These are phyloP conservation scores for Talaromyces albobiverticillius DNA, from an alignment of 2,329 filamentous ascomycete species.

Conservation along the genomic window DNA sequence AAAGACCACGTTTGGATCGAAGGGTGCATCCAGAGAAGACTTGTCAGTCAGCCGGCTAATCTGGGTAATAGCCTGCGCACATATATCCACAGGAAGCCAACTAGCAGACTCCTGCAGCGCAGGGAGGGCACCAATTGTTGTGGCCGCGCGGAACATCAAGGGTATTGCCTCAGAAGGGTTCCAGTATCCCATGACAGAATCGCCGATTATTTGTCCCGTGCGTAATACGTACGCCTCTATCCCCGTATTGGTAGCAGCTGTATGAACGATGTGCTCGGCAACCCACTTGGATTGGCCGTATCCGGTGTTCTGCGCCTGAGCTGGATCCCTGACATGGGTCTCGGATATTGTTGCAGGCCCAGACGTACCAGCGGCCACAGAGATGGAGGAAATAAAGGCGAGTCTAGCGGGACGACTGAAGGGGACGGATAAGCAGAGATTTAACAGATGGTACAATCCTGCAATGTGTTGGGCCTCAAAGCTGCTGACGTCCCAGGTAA, in stretches of 20 bases:
- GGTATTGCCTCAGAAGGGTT: constrained; percentile 29
- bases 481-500: constrained; percentile 22
- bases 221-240: constrained; percentile 25
- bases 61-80: not conserved
- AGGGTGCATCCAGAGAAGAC: not conserved
- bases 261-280: constrained; percentile 45
- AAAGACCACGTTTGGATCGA: not conserved
- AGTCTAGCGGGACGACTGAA: constrained; percentile 5
- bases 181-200: constrained; percentile 48
- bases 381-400: constrained; percentile 6
- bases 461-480: constrained; percentile 23
- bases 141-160: not conserved
- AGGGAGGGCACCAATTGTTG: not conserved
- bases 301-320: constrained; percentile 29
- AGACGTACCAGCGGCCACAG: not conserved
- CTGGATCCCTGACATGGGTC: constrained; percentile 18
- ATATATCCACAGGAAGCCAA: not conserved
- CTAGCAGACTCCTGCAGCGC: not conserved
- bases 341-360: constrained; percentile 7
- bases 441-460: constrained; percentile 15
- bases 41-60: not conserved
- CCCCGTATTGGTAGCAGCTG: constrained; percentile 21
- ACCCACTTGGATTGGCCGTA: constrained; percentile 37
- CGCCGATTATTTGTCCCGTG: constrained; percentile 35
- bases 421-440: not conserved